Percentiles rank a stretch among this genome's conserved stretches.
Evolutionary conservation across 768 basidiomycete species (phyloP).

Genomic region (Sporobolomyces roseus): DNA sequence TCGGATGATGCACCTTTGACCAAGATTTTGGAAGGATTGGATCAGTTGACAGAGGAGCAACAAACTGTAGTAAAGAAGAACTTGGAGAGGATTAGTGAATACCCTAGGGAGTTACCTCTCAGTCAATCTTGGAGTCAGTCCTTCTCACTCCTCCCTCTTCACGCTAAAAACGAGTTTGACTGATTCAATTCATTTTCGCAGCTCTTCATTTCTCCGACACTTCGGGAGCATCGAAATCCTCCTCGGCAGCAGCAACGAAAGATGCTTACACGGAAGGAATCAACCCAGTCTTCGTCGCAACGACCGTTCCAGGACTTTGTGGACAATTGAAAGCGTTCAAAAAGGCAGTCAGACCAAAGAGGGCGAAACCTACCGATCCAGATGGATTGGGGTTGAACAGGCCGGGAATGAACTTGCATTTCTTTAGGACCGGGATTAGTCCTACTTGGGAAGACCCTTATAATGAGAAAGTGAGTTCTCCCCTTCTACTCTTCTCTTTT

Average conservation of each 20-base stretch:
- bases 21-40: slow-evolving; percentile 6
- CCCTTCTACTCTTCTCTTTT: background rate
- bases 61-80: slow-evolving; percentile 19
- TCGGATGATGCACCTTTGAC: slow-evolving; percentile 19
- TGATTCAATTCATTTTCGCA: background rate
- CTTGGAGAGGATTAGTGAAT: slow-evolving; percentile 23
- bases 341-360: slow-evolving; percentile 23
- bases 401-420: slow-evolving; percentile 39
- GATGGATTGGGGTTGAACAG: slow-evolving; percentile 27
- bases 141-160: background rate
- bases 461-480: slow-evolving; percentile 35
- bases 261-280: slow-evolving; percentile 37
- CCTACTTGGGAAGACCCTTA: slow-evolving; percentile 42
- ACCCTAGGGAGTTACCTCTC: slow-evolving; percentile 37
- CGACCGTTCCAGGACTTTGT: slow-evolving; percentile 23
- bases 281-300: slow-evolving; percentile 30
- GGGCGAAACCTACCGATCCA: slow-evolving; percentile 18
- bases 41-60: slow-evolving; percentile 12
- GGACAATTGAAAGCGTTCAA: slow-evolving; percentile 39
- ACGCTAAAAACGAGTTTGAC: background rate
- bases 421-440: slow-evolving; percentile 35
- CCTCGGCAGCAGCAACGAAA: slow-evolving; percentile 31
- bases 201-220: slow-evolving; percentile 40
- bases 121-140: slow-evolving; percentile 38
- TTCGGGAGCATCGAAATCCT: slow-evolving; percentile 28